These are phyloP conservation scores for Rubroshorea leprosula DNA, from an alignment of 345 rosid genomes.

Conservation along the genomic window DNA sequence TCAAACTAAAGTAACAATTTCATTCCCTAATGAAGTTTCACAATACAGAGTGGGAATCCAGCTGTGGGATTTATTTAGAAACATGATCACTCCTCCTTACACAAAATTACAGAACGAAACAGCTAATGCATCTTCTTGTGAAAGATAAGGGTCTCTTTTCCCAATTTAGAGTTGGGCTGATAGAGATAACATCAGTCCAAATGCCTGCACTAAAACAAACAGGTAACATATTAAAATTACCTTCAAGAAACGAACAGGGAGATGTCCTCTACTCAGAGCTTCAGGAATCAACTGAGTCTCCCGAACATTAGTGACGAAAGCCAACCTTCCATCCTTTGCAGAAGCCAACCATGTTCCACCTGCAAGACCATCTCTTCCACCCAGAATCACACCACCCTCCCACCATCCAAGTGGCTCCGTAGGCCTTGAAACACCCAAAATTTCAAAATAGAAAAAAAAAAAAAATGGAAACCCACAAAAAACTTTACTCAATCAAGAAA, in stretches of 20 bases:
- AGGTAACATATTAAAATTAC: slow-evolving; percentile 13
- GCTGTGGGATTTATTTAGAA: too few species aligned
- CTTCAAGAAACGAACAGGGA: slow-evolving; percentile 65
- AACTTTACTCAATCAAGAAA: background rate
- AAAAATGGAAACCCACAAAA: background rate
- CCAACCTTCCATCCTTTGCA: slow-evolving; percentile 48
- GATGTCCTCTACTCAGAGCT: slow-evolving; percentile 58
- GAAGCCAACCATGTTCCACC: slow-evolving; percentile 89
- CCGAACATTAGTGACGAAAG: slow-evolving; percentile 67
- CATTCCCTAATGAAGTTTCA: too few species aligned
- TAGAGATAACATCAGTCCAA: too few species aligned
- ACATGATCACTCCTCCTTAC: too few species aligned
- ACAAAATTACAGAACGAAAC: too few species aligned
- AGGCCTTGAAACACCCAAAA: slow-evolving; percentile 34
- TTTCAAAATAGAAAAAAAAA: background rate
- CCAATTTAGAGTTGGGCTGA: too few species aligned
- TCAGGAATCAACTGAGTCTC: slow-evolving; percentile 32
- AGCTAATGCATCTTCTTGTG: too few species aligned
- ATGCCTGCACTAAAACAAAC: background rate
- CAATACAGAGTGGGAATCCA: too few species aligned
- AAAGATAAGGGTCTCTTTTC: too few species aligned
- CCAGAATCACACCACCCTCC: slow-evolving; percentile 55
- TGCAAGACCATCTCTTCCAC: slow-evolving; percentile 66
- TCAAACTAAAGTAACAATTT: too few species aligned
- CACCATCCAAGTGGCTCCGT: slow-evolving; percentile 68